phyloP scores from a whole-genome alignment of 495 filamentous ascomycete species.

The Durotheca rogersii region DNA sequence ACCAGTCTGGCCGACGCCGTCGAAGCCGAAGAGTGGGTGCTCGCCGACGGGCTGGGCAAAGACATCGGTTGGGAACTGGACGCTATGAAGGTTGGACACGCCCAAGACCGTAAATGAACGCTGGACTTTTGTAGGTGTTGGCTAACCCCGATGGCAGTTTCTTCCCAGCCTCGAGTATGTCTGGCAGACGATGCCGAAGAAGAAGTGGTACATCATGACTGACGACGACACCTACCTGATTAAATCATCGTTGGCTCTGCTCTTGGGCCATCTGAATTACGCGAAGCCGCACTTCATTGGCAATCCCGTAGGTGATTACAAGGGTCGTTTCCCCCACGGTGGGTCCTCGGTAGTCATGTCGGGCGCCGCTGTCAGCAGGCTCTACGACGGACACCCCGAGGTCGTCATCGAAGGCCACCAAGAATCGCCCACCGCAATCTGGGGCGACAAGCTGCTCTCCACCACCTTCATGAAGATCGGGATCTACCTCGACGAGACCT shows the following conservation, averaged over 20 bases:
- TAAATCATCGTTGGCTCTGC: slow-evolving; percentile 39
- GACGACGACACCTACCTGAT: slow-evolving; percentile 53
- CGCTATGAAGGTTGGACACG: slow-evolving; percentile 46
- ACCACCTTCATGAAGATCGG: slow-evolving; percentile 42
- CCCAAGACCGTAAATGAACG: background rate
- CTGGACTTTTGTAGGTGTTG: background rate
- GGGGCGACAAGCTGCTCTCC: slow-evolving; percentile 47
- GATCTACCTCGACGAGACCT: slow-evolving; percentile 46
- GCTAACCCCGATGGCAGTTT: slow-evolving; percentile 36
- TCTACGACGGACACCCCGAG: slow-evolving; percentile 37
- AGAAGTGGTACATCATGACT: slow-evolving; percentile 51
- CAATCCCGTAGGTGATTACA: slow-evolving; percentile 51
- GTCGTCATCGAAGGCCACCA: slow-evolving; percentile 35
- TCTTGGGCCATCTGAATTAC: slow-evolving; percentile 45
- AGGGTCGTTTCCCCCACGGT: slow-evolving; percentile 50
- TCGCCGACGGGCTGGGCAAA: slow-evolving; percentile 36
- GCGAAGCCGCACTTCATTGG: slow-evolving; percentile 46
- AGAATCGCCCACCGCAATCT: slow-evolving; percentile 42
- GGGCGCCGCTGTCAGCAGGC: slow-evolving; percentile 39
- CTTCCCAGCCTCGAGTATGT: slow-evolving; percentile 46
- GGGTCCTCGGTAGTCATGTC: slow-evolving; percentile 49
- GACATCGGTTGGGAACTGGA: slow-evolving; percentile 51
- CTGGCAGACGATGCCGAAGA: slow-evolving; percentile 42
- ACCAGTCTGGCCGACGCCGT: slow-evolving; percentile 37
- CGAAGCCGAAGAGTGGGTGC: slow-evolving; percentile 37